Percentiles rank a stretch among this genome's conserved stretches.
phyloP scores from a whole-genome alignment of 2,329 filamentous ascomycete genomes.

The Chrysoporthe puriensis region DNA sequence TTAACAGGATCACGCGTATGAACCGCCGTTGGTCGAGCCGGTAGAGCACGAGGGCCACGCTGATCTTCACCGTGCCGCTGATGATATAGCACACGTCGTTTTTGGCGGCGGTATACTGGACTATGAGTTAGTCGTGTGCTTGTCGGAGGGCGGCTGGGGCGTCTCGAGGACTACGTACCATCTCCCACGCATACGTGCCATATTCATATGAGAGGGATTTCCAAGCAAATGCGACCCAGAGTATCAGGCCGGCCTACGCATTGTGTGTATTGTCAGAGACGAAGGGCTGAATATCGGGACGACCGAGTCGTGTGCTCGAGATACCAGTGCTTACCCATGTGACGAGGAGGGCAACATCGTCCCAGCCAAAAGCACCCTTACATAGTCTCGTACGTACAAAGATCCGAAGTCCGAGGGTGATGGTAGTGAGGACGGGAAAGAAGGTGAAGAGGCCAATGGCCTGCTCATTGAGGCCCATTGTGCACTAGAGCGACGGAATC shows the following conservation, averaged over 20 bases:
- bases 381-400: constrained; percentile 21
- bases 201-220: neutral
- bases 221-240: constrained; percentile 17
- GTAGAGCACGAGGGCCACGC: constrained; percentile 25
- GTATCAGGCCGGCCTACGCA: constrained; percentile 11
- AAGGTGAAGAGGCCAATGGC: constrained; percentile 21
- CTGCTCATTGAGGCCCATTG: constrained; percentile 12
- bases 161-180: neutral
- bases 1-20: constrained; percentile 18
- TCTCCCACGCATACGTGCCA: neutral
- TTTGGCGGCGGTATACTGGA: constrained; percentile 20
- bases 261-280: neutral
- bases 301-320: neutral
- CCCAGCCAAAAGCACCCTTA: constrained; percentile 26
- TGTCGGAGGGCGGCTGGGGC: neutral
- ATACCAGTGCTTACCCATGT: constrained; percentile 18
- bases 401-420: constrained; percentile 25
- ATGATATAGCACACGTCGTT: constrained; percentile 26
- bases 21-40: constrained; percentile 23
- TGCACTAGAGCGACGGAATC: too few species aligned
- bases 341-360: constrained; percentile 24
- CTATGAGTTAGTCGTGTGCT: neutral
- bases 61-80: constrained; percentile 25
- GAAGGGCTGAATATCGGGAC: neutral
- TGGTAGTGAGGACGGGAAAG: constrained; percentile 24